Evolutionary conservation across 352 stramenopile genomes (phyloP), one percentile per base, ranked within the genome.

Genomic region (Pythium aphanidermatum): DNA sequence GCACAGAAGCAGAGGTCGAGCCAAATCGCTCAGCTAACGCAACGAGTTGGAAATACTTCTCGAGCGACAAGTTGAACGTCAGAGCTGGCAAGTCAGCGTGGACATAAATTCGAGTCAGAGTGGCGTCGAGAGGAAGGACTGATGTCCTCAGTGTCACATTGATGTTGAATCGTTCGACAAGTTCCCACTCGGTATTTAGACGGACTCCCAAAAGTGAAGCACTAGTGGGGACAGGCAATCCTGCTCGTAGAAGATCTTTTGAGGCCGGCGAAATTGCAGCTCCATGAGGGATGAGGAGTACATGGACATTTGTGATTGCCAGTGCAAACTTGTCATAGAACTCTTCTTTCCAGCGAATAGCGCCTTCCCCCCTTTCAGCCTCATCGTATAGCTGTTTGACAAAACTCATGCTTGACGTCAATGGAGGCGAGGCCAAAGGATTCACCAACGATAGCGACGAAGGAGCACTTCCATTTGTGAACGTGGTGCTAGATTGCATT

Each of bases 251-350:
- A 11, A 17, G 40, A 40, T 13, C 33, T 26, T 23, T 23, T 5
- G 19, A 13, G 10, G 29, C 38, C 1, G 31, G 45, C 1, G 26
- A 21, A 5, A 37, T 25, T 5, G 38, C 29, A 27, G 45, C 58
- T 12, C 75, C 79, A 34, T 86, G 80, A 17, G 83, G 83, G 33
- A 95, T 71, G 36, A 95, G 48, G 0, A 92, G 62, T 8, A 92
- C 72, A 44, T 95, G 76, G 42, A 95, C 65, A 46, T 95, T 92
- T 25, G 76, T 80, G 32, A 95, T 53, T 4, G 76, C 80, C 17
- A 92, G 60, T 19, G 70, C 86, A 53, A 95, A 95, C 57, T 92
- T 95, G 64, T 95, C 83, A 51, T 95, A 95, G 43, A 95, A 95
- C 35, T 92, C 83, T 56, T 95, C 83, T 40, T 95, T 95, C 83